phyloP scores from a whole-genome alignment of 352 stramenopile species.

The Phytophthora nicotianae region DNA sequence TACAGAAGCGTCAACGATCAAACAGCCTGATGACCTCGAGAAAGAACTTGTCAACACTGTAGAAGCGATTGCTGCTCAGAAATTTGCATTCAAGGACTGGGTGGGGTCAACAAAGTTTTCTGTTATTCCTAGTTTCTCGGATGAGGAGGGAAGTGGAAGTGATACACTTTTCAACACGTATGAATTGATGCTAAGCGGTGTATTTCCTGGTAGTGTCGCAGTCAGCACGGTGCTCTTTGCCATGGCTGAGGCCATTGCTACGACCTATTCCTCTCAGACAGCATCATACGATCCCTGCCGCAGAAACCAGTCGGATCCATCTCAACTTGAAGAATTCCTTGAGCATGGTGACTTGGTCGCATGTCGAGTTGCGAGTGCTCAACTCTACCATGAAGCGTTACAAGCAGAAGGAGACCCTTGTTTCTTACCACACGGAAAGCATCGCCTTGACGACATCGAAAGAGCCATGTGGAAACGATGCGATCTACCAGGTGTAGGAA shows the following conservation, averaged over 20 bases:
- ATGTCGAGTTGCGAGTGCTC: slow-evolving; percentile 35
- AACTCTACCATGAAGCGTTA: slow-evolving; percentile 23
- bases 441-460: slow-evolving; percentile 56
- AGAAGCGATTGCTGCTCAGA: slow-evolving; percentile 45
- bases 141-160: not conserved
- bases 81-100: slow-evolving; percentile 72
- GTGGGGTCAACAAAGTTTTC: slow-evolving; percentile 49
- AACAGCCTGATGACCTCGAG: slow-evolving; percentile 39
- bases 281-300: not conserved
- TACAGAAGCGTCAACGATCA: slow-evolving; percentile 14
- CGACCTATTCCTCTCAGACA: slow-evolving; percentile 2
- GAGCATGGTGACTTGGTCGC: slow-evolving; percentile 50
- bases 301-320: slow-evolving; percentile 6
- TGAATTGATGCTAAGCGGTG: slow-evolving; percentile 30
- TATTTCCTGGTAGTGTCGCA: slow-evolving; percentile 56
- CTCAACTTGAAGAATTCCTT: slow-evolving; percentile 50
- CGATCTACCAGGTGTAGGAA: slow-evolving; percentile 74
- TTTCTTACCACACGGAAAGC: slow-evolving; percentile 17
- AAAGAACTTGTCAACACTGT: slow-evolving; percentile 40
- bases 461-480: slow-evolving; percentile 57
- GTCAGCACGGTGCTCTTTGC: slow-evolving; percentile 61
- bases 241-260: slow-evolving; percentile 51
- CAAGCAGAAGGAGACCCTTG: slow-evolving; percentile 29
- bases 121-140: slow-evolving; percentile 33
- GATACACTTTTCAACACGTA: slow-evolving; percentile 32